Conservation (phyloP, 331 rosid genomes). For the Malus hybrid region DNA sequence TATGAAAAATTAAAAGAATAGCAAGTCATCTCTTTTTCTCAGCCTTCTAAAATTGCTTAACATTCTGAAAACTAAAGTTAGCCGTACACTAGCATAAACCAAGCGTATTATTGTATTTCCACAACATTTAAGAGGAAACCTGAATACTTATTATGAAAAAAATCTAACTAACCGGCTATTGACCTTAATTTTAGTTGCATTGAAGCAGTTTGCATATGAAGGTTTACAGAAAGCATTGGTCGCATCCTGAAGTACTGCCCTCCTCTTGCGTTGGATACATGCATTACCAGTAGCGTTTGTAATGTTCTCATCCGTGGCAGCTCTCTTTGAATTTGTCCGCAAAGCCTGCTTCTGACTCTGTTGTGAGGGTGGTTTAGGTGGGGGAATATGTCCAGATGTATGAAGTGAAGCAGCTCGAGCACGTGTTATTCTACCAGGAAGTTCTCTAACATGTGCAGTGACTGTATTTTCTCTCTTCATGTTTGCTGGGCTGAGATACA, state of each 20-base stretch:
- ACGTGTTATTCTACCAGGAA: slow-evolving; percentile 61
- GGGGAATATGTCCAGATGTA: slow-evolving; percentile 47
- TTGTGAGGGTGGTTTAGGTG: slow-evolving; percentile 32
- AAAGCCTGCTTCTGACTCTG: slow-evolving; percentile 33
- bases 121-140: neutral
- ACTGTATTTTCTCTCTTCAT: slow-evolving; percentile 63
- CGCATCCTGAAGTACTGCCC: slow-evolving; percentile 63
- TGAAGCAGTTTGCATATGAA: slow-evolving; percentile 36
- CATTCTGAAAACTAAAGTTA: neutral
- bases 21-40: neutral
- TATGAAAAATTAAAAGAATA: neutral
- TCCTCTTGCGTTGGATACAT: slow-evolving; percentile 45
- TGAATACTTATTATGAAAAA: neutral
- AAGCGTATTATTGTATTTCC: neutral
- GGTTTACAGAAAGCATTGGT: slow-evolving; percentile 51
- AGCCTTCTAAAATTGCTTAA: neutral
- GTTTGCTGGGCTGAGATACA: slow-evolving; percentile 34
- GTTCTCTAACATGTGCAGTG: slow-evolving; percentile 27
- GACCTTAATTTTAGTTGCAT: slow-evolving; percentile 62
- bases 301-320: slow-evolving; percentile 24
- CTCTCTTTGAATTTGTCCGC: slow-evolving; percentile 39
- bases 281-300: slow-evolving; percentile 24
- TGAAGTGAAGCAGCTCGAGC: slow-evolving; percentile 59
- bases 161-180: neutral
- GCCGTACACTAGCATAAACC: neutral